These are phyloP conservation scores for Penicillium olsonii DNA, from an alignment of 2,329 filamentous ascomycete genomes.

Conservation along the genomic window DNA sequence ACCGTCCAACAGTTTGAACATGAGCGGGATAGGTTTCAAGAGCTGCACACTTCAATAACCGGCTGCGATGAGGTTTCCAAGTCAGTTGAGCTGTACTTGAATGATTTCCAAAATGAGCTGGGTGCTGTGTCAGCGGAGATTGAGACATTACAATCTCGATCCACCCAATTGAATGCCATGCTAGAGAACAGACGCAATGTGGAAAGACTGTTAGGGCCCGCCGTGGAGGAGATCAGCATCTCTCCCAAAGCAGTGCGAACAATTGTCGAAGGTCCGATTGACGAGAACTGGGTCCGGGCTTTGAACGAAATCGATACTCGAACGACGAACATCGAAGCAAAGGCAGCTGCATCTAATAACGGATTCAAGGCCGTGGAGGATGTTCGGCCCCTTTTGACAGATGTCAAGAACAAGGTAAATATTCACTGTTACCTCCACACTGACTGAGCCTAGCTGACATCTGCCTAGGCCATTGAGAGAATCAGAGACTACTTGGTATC, in stretches of 20 bases:
- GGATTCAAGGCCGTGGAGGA: conserved; percentile 78
- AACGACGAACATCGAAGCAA: conserved; percentile 69
- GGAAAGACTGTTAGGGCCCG: conserved; percentile 80
- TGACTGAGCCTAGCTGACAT: conserved; percentile 10
- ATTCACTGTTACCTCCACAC: background rate
- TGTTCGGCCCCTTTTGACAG: conserved; percentile 78
- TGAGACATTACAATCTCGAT: conserved; percentile 86
- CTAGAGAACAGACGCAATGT: conserved; percentile 87
- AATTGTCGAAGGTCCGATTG: conserved; percentile 84
- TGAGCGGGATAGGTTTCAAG: conserved; percentile 83
- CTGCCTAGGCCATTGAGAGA: conserved; percentile 73
- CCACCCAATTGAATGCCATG: conserved; percentile 76
- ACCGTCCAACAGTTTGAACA: conserved; percentile 75
- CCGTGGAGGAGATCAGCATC: conserved; percentile 89
- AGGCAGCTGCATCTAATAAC: conserved; percentile 59
- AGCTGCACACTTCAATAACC: conserved; percentile 82
- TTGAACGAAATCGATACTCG: conserved; percentile 82
- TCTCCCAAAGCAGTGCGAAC: conserved; percentile 80
- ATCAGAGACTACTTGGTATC: conserved; percentile 93
- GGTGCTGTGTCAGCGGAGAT: conserved; percentile 93
- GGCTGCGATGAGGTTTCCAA: conserved; percentile 91
- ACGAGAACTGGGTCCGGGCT: conserved; percentile 83
- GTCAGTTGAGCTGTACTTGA: conserved; percentile 89
- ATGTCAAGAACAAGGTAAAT: conserved; percentile 75
- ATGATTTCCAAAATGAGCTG: conserved; percentile 90